phyloP scores from a whole-genome alignment of 257 asterid genomes.

The Jacaranda mimosifolia region DNA sequence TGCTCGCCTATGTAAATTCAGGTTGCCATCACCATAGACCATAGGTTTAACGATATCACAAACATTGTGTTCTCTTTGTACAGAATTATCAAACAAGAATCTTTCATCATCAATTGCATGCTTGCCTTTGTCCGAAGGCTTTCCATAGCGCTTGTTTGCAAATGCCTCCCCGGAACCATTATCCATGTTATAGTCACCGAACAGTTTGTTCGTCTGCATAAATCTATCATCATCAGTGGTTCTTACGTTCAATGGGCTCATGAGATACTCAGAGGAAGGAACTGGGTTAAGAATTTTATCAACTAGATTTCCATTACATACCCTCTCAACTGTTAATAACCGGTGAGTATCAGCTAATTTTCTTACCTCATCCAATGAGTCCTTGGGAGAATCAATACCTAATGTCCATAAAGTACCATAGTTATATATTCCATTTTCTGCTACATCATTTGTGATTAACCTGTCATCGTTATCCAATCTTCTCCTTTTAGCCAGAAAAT shows the following conservation, averaged over 20 bases:
- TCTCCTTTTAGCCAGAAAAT: constrained; percentile 50
- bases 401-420: constrained; percentile 20
- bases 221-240: constrained; percentile 39
- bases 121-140: constrained; percentile 37
- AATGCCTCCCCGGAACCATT: constrained; percentile 36
- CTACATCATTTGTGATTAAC: constrained; percentile 36
- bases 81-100: constrained; percentile 39
- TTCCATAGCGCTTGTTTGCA: constrained; percentile 41
- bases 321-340: constrained; percentile 38
- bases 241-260: constrained; percentile 41
- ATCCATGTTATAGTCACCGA: constrained; percentile 37
- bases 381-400: constrained; percentile 17
- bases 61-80: constrained; percentile 39
- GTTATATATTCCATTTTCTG: constrained; percentile 37
- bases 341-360: constrained; percentile 38
- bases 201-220: constrained; percentile 41
- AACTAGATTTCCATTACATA: constrained; percentile 36
- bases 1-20: constrained; percentile 38
- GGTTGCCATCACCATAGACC: constrained; percentile 37
- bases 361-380: constrained; percentile 44
- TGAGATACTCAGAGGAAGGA: constrained; percentile 29
- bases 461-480: constrained; percentile 46
- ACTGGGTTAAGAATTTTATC: constrained; percentile 28
- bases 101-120: constrained; percentile 37
- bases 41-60: constrained; percentile 30